These are phyloP conservation scores for Stephanodiscus triporus DNA, from an alignment of 108 stramenopile species.

Conservation along the genomic window DNA sequence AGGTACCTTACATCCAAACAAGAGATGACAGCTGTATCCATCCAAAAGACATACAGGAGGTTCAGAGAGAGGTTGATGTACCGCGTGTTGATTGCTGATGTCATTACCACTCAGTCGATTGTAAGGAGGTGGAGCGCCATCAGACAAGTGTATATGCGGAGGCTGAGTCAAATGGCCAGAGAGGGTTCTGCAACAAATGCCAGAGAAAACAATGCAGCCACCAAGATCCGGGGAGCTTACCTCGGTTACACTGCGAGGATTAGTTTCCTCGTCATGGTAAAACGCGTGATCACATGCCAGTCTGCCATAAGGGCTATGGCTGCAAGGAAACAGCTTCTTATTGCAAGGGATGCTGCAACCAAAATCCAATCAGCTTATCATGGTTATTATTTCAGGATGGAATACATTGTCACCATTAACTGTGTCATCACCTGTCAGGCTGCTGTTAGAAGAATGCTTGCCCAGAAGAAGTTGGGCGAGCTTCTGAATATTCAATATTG, in stretches of 20 bases:
- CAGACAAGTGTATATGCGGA: not conserved
- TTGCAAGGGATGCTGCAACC: slow-evolving; percentile 1
- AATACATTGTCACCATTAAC: slow-evolving; percentile 14
- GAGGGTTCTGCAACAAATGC: not conserved
- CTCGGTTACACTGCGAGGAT: slow-evolving; percentile 3
- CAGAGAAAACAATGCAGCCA: slow-evolving; percentile 13
- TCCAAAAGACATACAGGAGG: slow-evolving; percentile 16
- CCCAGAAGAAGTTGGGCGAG: not conserved
- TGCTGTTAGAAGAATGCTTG: slow-evolving; percentile 6
- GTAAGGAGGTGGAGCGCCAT: slow-evolving; percentile 16
- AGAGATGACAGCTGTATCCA: slow-evolving; percentile 60
- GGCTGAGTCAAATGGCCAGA: not conserved
- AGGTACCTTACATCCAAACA: slow-evolving; percentile 38
- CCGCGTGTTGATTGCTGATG: not conserved
- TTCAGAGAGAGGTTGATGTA: not conserved
- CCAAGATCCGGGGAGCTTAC: slow-evolving; percentile 19
- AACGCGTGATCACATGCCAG: slow-evolving; percentile 4
- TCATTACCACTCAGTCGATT: slow-evolving; percentile 5
- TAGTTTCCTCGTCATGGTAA: not conserved
- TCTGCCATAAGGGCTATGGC: slow-evolving; percentile 41
- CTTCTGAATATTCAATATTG: not conserved
- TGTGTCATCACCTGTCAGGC: slow-evolving; percentile 17
- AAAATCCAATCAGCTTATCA: slow-evolving; percentile 26
- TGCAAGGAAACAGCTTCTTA: slow-evolving; percentile 5
- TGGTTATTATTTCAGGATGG: slow-evolving; percentile 3